Evolutionary conservation across 441 rosid species (phyloP).

Genomic region (Pelargonium australe): DNA sequence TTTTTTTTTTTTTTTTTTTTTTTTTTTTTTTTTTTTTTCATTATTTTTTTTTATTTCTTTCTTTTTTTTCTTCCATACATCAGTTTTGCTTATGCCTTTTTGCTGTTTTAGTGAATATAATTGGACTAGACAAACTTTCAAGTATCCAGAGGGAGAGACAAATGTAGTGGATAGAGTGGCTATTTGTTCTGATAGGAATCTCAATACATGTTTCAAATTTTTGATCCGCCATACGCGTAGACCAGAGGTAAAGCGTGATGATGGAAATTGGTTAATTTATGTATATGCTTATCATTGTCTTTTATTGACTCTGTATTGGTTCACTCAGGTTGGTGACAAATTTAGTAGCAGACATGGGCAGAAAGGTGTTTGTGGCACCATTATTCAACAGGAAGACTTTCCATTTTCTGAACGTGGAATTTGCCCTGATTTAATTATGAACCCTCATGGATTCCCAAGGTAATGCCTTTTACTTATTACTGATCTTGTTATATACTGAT

Average conservation of each 20-base stretch:
- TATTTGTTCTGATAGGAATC: conserved; percentile 49
- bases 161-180: conserved; percentile 84
- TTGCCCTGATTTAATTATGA: conserved; percentile 96
- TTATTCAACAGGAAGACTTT: conserved; percentile 90
- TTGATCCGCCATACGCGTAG: conserved; percentile 89
- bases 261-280: conserved; percentile 9
- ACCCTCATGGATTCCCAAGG: conserved; percentile 99
- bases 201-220: conserved; percentile 50
- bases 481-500: neutral
- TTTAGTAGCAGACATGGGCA: conserved; percentile 99
- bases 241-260: conserved; percentile 62
- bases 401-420: conserved; percentile 96
- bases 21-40: no score
- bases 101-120: conserved; percentile 49
- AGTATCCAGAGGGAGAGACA: conserved; percentile 76
- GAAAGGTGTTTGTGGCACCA: conserved; percentile 96
- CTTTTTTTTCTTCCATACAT: no score
- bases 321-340: conserved; percentile 78
- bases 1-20: no score
- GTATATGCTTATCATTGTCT: conserved; percentile 12
- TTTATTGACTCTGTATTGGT: conserved; percentile 14
- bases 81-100: conserved; percentile 11
- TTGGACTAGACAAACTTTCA: conserved; percentile 42
- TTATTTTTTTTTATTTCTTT: no score
- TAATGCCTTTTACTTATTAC: conserved; percentile 20